These are phyloP conservation scores for Saccharomycopsis schoenii DNA, from an alignment of 805 yeast genomes.

Conservation along the genomic window DNA sequence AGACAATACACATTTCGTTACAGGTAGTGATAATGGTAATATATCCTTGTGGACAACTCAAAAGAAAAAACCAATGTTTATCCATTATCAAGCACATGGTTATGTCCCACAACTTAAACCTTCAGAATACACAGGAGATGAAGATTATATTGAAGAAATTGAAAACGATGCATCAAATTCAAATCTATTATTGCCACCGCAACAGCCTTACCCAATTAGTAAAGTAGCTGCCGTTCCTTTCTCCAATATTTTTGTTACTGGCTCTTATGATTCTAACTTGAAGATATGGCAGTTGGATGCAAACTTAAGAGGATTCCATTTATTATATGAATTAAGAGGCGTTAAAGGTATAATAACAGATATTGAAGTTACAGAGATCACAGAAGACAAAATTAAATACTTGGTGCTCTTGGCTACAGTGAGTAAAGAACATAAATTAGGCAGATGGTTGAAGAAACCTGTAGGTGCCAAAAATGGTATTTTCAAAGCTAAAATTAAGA, in stretches of 20 bases:
- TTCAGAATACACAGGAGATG: conserved; percentile 48
- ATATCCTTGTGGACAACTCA: conserved; percentile 83
- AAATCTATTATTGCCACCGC: conserved; percentile 38
- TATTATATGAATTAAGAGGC: conserved; percentile 44
- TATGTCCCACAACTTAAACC: conserved; percentile 38
- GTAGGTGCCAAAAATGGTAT: conserved; percentile 69
- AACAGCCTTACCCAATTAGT: conserved; percentile 81
- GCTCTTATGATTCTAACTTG: conserved; percentile 77
- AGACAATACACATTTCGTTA: conserved; percentile 86
- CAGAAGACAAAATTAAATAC: conserved; percentile 28
- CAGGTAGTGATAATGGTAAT: conserved; percentile 93
- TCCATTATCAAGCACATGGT: conserved; percentile 72
- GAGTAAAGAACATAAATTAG: conserved; percentile 79
- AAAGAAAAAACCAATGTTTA: conserved; percentile 78
- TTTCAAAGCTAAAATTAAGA: conserved; percentile 37
- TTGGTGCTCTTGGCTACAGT: conserved; percentile 54
- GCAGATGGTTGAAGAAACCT: conserved; percentile 67
- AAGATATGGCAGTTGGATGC: conserved; percentile 70
- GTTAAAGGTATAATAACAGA: conserved; percentile 64
- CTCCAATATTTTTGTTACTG: conserved; percentile 73
- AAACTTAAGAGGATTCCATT: conserved; percentile 49
- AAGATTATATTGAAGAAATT: conserved; percentile 9
- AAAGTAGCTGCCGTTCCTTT: conserved; percentile 74
- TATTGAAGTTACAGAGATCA: conserved; percentile 41
- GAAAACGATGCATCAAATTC: conserved; percentile 30